phyloP scores from a whole-genome alignment of 768 basidiomycete species.

The Tylopilus sp. region DNA sequence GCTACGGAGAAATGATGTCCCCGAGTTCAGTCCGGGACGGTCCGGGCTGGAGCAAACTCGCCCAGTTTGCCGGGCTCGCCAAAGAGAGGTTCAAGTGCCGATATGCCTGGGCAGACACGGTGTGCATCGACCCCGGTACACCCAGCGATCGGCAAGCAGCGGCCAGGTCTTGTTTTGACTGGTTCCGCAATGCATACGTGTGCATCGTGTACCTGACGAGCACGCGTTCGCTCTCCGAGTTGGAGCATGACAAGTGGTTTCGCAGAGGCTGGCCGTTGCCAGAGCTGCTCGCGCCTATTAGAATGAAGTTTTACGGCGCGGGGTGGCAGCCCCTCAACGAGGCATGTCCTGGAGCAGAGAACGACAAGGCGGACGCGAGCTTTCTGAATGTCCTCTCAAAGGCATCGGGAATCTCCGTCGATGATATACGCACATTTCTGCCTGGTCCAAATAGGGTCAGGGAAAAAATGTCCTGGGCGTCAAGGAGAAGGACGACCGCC shows the following conservation, averaged over 20 bases:
- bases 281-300: constrained; percentile 1
- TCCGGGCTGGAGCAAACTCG: constrained; percentile 4
- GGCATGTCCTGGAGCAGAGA: background rate
- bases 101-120: constrained; percentile 1
- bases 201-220: constrained; percentile 4
- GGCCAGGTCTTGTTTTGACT: background rate
- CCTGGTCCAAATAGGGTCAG: constrained; percentile 7
- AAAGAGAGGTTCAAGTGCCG: background rate
- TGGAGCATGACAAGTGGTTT: background rate
- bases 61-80: background rate
- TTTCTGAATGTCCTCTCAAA: constrained; percentile 1
- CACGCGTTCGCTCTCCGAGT: constrained; percentile 1
- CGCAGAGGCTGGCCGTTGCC: background rate
- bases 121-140: background rate
- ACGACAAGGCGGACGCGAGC: constrained; percentile 2
- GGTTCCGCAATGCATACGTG: constrained; percentile 4
- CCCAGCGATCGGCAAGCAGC: background rate
- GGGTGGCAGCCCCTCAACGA: constrained; percentile 6
- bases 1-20: background rate
- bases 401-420: constrained; percentile 3
- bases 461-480: constrained; percentile 4
- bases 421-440: background rate
- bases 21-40: background rate
- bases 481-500: background rate
- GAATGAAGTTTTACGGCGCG: constrained; percentile 5